Evolutionary conservation across 495 filamentous ascomycete genomes (phyloP).

Genomic region (Penicillium egyptiacum): DNA sequence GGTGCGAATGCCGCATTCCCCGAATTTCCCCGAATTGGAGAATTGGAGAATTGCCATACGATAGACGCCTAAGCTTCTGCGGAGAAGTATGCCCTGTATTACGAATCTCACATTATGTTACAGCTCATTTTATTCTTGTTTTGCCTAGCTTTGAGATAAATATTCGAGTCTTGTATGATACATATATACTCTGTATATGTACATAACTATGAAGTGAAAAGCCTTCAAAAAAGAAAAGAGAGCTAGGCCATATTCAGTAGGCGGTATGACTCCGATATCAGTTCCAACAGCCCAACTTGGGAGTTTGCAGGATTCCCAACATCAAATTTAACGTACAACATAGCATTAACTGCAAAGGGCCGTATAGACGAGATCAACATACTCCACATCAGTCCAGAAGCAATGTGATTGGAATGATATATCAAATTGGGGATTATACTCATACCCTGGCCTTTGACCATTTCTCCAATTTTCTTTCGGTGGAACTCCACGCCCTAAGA

Average conservation of each 20-base stretch:
- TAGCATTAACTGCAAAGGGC: neutral
- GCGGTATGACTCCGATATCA: neutral
- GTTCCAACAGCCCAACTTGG: neutral
- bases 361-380: neutral
- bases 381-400: neutral
- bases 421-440: neutral
- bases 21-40: neutral
- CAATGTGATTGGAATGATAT: neutral
- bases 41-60: neutral
- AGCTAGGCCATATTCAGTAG: neutral
- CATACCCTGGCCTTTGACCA: no score
- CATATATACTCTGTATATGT: no score
- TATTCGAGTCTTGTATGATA: neutral
- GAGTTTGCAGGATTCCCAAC: neutral
- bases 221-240: neutral
- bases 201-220: neutral
- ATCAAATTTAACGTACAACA: no score
- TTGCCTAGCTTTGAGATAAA: neutral
- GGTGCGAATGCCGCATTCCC: neutral
- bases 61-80: neutral
- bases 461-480: neutral
- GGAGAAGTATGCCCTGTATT: neutral
- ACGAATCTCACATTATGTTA: neutral
- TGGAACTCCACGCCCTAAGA: constrained; percentile 5
- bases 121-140: neutral